Base-by-base conservation (phyloP, 208 protist genomes). In the Crithidia expoeki region DNA sequence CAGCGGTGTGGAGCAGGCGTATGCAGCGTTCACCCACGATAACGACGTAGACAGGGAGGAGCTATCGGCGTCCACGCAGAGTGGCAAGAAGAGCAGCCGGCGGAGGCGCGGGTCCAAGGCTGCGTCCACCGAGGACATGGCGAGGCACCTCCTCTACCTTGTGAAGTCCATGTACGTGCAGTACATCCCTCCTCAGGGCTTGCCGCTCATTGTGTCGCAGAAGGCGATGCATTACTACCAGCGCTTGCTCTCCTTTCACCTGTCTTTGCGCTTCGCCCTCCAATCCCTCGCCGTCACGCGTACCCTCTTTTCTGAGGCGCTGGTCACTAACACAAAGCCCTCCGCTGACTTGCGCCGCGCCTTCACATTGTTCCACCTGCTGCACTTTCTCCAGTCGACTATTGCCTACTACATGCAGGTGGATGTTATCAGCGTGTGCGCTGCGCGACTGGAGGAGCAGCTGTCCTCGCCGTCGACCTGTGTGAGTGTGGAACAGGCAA, bases 191-290 rank as follows among this genome's bases (percentile, higher is more conserved):
- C 81, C 84, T n/a, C 67, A 62, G 30, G 85, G 86, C 1, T 40
- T 93, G 33, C 72, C 64, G 49, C 84, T 94, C 16, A 75, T 96
- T 21, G 79, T 96, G 40, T 89, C 88, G 28, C 32, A 27, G 0
- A 89, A 90, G 61, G 72, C 91, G n/a, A 46, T 94, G 65, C 66
- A 77, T 30, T 92, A 92, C 76, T 96, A 96, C 53, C 80, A 91
- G 52, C 72, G 79, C 0, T 79, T 96, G 30, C 90, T 93, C 68
- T 82, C 74, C 0, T 82, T 94, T 40, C 81, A 92, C 30, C 77
- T 96, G 25, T 40, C 69, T 1, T 50, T 92, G 19, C 84, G 86
- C 21, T 84, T 94, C 56, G 79, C 88, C 9, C 59, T 88, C 21
- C 74, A 89, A 60, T 83, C 88, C 19, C 76, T 96, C 36, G 78